Evolutionary conservation across 352 stramenopile species (phyloP).

Genomic region (Thalassiosira livingstoniorum): DNA sequence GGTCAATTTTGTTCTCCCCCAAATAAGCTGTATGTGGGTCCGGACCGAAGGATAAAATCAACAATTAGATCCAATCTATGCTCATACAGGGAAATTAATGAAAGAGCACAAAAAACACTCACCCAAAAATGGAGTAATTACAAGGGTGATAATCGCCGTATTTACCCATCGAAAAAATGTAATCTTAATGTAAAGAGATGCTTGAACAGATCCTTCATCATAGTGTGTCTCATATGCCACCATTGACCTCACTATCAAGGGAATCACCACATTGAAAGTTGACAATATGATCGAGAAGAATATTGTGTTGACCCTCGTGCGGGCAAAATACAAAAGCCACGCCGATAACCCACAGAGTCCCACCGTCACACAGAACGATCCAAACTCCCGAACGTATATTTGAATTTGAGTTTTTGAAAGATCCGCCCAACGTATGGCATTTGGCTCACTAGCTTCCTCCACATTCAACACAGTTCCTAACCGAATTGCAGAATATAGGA

Average conservation of each 20-base stretch:
- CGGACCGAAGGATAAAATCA: no score
- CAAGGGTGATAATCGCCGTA: constrained; percentile 49
- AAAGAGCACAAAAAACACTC: no score
- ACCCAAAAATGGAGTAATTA: constrained; percentile 75
- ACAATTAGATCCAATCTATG: no score
- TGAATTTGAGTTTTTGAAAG: constrained; percentile 33
- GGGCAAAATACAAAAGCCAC: constrained; percentile 37
- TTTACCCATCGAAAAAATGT: constrained; percentile 81
- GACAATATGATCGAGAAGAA: constrained; percentile 57
- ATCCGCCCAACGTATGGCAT: constrained; percentile 69
- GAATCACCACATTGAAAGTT: constrained; percentile 71
- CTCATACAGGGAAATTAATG: no score
- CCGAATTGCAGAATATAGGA: background rate
- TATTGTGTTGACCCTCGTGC: constrained; percentile 39
- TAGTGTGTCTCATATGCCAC: constrained; percentile 74
- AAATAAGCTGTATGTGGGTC: no score
- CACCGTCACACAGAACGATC: constrained; percentile 62
- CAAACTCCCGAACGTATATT: constrained; percentile 38
- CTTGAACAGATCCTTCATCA: constrained; percentile 64
- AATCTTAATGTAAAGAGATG: constrained; percentile 80
- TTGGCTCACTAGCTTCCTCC: constrained; percentile 69
- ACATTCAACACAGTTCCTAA: constrained; percentile 63
- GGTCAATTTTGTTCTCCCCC: constrained; percentile 45
- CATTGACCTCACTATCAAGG: constrained; percentile 64
- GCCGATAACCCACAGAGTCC: constrained; percentile 53